Base-by-base conservation (phyloP, 1,284 basidiomycete species). In the Heimioporus retisporus region DNA sequence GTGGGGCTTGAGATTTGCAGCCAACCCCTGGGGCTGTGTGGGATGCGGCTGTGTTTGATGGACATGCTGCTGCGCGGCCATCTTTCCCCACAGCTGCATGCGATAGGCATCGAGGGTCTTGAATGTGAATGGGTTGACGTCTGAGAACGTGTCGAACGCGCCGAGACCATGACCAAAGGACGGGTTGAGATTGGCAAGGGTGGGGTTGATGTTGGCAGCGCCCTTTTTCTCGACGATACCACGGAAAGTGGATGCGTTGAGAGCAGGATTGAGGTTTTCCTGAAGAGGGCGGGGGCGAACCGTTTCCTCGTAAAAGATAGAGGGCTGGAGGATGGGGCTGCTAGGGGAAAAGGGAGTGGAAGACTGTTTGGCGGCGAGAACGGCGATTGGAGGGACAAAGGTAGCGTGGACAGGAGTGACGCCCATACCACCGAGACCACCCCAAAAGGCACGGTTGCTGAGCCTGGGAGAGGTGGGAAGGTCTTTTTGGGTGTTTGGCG, bases 321-420 rank as follows among this genome's bases (percentile, higher is more conserved):
- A 76, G 0, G 74, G 75, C 4, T 75, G 62, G 64, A 75, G 76
- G 42, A 75, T 75, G n/a, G 76, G 75, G 54, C 72, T 75, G 48
- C 61, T 60, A 8, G 63, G 55, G 1, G 71, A 60, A 23, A 75
- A 61, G 28, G 72, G 59, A 3, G 64, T 42, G 25, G 71, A 2
- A 19, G 68, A 55, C 6, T 69, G 28, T 51, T 76, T 79, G 42
- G 71, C 62, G 0, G 79, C 78, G 11, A 81, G 66, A n/a, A 73
- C 75, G 55, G 76, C 69, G 69, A 80, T 71, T 86, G 89, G 75
- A 3, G 95, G 94, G 40, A 95, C 88, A 62, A 96, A 85, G 0
- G 94, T 90, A 4, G 94, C 90, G 77, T 97, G 96, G 3, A 96
- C 95, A 55, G 93, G 92, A 0, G 93, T 96, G 72, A 93, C 86